Evolutionary conservation across 768 basidiomycete genomes (phyloP), one percentile per base, ranked within the genome.

Genomic region (Plicaturopsis crispa): DNA sequence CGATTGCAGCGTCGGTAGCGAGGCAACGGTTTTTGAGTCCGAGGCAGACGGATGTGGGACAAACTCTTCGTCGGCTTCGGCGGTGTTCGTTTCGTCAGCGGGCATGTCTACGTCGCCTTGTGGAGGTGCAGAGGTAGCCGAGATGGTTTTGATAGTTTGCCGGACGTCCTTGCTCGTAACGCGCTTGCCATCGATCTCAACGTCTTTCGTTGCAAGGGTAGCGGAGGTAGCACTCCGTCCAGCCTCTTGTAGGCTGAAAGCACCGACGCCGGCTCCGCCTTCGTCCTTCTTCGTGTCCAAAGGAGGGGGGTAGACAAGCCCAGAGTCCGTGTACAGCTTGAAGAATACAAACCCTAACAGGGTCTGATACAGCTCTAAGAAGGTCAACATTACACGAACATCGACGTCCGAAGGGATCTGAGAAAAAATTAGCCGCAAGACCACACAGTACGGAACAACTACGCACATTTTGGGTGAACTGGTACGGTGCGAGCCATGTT

Each of bases 331-430:
- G 65, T 91, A 99, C n/a, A 99, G 77, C 65, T 94, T 96, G 75
- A 91, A 99, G 55, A 96, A 80, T 16, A 91, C 84, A 54, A 99
- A 99, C 5, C 89, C 90, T 20, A 98, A 78, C 6, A 97, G 66
- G 1, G 94, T 98, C 62, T 98, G 92, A 61, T 99, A 98, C 7
- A 99, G 75, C 59, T 99, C 96, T 51, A 99, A 66, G 69, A 99
- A 99, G 5, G 96, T 99, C 43, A 96, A 62, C 82, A 99, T 92
- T 35, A 99, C 96, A 31, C 96, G 85, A 54, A 96, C 83, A 57
- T 99, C 96, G 40, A 99, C 94, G 54, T 98, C 94, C 24, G 80
- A 60, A 5, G 96, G 96, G 44, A 97, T 80, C 91, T 97, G 45
- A 16, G 44, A 28, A 33, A 36, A 39, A 35, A 45, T 43, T 44